These are phyloP conservation scores for Dalbergia cultrata DNA, from an alignment of 306 rosid genomes.

Conservation along the genomic window DNA sequence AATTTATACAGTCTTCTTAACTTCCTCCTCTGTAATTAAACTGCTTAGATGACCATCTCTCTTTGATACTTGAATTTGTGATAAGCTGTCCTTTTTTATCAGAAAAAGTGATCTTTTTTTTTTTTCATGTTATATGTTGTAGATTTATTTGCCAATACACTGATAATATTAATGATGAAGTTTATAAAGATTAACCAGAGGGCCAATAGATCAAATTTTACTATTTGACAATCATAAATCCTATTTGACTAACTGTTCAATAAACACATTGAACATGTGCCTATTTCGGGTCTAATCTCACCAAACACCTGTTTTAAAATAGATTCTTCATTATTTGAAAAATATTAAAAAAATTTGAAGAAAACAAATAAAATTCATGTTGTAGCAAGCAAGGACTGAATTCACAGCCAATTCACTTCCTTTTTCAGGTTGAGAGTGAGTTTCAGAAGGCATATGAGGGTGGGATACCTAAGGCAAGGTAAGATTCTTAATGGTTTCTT, in stretches of 20 bases:
- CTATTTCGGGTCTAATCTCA: slow-evolving; percentile 4
- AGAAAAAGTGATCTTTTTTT: neutral
- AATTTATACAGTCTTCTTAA: neutral
- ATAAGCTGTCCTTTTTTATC: slow-evolving; percentile 4
- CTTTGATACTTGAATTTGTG: slow-evolving; percentile 4
- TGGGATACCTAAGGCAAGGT: slow-evolving; percentile 86
- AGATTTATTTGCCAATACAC: neutral
- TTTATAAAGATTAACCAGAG: slow-evolving; percentile 18
- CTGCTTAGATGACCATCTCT: neutral
- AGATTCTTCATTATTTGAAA: slow-evolving; percentile 15
- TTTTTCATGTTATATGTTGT: slow-evolving; percentile 25
- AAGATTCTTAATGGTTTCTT: slow-evolving; percentile 35
- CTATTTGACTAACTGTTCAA: neutral
- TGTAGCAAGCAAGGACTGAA: slow-evolving; percentile 40
- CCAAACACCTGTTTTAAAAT: neutral
- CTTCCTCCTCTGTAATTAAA: slow-evolving; percentile 29
- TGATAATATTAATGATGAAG: slow-evolving; percentile 14
- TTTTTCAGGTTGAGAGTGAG: slow-evolving; percentile 87
- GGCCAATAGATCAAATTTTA: neutral
- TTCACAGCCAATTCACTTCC: slow-evolving; percentile 38
- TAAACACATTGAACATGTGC: slow-evolving; percentile 18
- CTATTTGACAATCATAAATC: neutral
- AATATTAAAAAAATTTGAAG: neutral
- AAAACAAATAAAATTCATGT: neutral
- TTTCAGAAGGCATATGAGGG: slow-evolving; percentile 90